These are phyloP conservation scores for Skeletonema marinoi DNA, from an alignment of 108 stramenopile species.

Conservation along the genomic window DNA sequence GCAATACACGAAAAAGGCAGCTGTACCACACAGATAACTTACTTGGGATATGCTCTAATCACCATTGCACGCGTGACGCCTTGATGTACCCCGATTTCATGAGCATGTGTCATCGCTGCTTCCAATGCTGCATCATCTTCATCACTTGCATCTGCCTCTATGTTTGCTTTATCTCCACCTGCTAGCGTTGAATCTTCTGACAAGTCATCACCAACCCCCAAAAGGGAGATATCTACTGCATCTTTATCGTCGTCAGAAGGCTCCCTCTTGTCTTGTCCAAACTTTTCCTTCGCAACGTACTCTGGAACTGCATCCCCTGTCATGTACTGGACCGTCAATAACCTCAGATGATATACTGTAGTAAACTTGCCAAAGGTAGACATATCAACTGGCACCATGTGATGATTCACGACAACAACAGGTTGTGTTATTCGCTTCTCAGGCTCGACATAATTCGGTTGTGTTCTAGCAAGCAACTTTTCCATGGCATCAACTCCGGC, in stretches of 20 bases:
- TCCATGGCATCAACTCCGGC: slow-evolving; percentile 73
- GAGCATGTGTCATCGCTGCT: slow-evolving; percentile 83
- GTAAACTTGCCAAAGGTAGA: slow-evolving; percentile 63
- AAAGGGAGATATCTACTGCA: background rate
- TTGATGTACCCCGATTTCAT: slow-evolving; percentile 73
- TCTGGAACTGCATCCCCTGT: slow-evolving; percentile 65
- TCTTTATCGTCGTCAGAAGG: slow-evolving; percentile 8
- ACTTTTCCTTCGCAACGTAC: slow-evolving; percentile 40
- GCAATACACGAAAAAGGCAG: background rate
- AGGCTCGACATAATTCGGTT: slow-evolving; percentile 35
- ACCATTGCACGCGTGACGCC: slow-evolving; percentile 90
- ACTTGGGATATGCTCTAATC: slow-evolving; percentile 87
- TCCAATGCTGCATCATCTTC: slow-evolving; percentile 71
- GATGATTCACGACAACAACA: slow-evolving; percentile 85
- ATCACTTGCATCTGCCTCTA: slow-evolving; percentile 22
- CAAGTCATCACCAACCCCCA: slow-evolving; percentile 15
- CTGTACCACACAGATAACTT: slow-evolving; percentile 19
- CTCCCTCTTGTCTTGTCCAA: slow-evolving; percentile 7
- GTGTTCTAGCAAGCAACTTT: slow-evolving; percentile 62
- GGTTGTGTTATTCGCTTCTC: slow-evolving; percentile 61
- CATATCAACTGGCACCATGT: slow-evolving; percentile 78
- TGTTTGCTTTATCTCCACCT: slow-evolving; percentile 10
- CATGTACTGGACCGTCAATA: slow-evolving; percentile 87
- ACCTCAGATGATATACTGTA: slow-evolving; percentile 82
- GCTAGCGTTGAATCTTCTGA: slow-evolving; percentile 2